These are phyloP conservation scores for Leccinum incarnatum DNA, from an alignment of 768 basidiomycete genomes.

Conservation along the genomic window DNA sequence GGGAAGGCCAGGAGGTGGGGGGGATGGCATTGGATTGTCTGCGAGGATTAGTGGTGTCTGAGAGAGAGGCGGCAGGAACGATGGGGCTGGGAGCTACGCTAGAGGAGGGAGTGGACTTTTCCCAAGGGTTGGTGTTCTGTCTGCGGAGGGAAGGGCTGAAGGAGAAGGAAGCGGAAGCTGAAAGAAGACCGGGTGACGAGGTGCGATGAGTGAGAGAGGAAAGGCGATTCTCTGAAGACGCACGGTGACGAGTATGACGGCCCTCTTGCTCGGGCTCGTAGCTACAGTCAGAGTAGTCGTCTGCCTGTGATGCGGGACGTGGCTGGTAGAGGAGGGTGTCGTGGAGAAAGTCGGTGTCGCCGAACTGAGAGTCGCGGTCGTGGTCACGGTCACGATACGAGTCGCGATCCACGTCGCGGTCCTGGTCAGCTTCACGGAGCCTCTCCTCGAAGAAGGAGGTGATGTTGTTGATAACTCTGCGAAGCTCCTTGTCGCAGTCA, in stretches of 20 bases:
- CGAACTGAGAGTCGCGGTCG: conserved; percentile 57
- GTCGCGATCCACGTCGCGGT: conserved; percentile 63
- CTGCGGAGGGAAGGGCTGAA: conserved; percentile 69
- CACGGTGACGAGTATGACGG: conserved; percentile 73
- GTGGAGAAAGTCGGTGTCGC: conserved; percentile 54
- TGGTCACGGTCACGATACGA: conserved; percentile 43
- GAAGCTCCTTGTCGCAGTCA: conserved; percentile 95
- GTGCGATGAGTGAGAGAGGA: conserved; percentile 51
- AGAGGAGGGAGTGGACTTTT: conserved; percentile 49
- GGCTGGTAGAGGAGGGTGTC: conserved; percentile 62
- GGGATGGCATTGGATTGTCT: conserved; percentile 53
- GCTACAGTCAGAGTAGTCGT: conserved; percentile 80
- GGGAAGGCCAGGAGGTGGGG: conserved; percentile 54
- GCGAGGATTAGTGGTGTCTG: conserved; percentile 64
- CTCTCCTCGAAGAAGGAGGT: conserved; percentile 93
- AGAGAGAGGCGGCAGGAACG: conserved; percentile 56
- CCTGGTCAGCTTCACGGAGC: conserved; percentile 71
- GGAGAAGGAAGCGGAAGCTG: conserved; percentile 62
- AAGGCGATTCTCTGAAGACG: conserved; percentile 51
- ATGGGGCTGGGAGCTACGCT: conserved; percentile 60
- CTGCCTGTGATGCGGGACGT: conserved; percentile 54
- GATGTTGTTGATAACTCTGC: conserved; percentile 91
- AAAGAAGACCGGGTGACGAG: conserved; percentile 53
- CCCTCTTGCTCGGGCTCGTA: conserved; percentile 69
- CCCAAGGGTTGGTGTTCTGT: conserved; percentile 65